Evolutionary conservation across 164 flowering plant species (phyloP), one percentile per base, ranked within the genome.

Genomic region (Hamamelis virginiana): DNA sequence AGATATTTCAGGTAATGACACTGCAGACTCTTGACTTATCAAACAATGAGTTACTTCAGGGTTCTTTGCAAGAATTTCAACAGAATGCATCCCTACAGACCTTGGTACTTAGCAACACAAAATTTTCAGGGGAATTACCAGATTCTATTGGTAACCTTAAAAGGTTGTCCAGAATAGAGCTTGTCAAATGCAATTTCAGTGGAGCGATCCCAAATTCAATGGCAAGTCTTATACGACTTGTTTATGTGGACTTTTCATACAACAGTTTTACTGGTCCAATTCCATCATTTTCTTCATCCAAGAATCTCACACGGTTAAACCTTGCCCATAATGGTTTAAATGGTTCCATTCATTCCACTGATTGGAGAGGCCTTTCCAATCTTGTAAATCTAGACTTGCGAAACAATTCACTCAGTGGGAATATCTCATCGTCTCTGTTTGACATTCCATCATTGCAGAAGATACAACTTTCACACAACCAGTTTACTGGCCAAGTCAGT

Each of bases 151-250:
- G 72, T 12, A 68, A 77, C 23, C 74, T 79, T 15, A 22, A n/a
- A 8, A 23, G 14, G 21, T 26, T 88, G 74, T 69, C 76, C 23
- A 74, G 14, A 21, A 22, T 88, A 46, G 77, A 76, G 9, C 67
- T 86, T 9, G 1, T 13, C 0, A 13, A 10, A n/a, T 76, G 83
- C 65, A 21, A 38, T 11, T 83, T 85, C 44, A 64, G 26, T 15
- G 92, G 87, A 44, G 0, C 46, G 15, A 56, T 88, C 2, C 92
- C 89, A 4, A 19, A 43, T 0, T 74, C 82, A 0, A 47, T 83
- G 64, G 63, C 50, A 13, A 67, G 64, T 1, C 81, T 85, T 43
- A 56, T 59, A 11, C 68, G 66, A 38, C 79, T 88, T 11, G 71
- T 21, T 48, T 65, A 69, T 64, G n/a, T 86, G 68, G 92, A 88